Conservation (phyloP, 2,329 filamentous ascomycete species). For the Talaromyces sp. region DNA sequence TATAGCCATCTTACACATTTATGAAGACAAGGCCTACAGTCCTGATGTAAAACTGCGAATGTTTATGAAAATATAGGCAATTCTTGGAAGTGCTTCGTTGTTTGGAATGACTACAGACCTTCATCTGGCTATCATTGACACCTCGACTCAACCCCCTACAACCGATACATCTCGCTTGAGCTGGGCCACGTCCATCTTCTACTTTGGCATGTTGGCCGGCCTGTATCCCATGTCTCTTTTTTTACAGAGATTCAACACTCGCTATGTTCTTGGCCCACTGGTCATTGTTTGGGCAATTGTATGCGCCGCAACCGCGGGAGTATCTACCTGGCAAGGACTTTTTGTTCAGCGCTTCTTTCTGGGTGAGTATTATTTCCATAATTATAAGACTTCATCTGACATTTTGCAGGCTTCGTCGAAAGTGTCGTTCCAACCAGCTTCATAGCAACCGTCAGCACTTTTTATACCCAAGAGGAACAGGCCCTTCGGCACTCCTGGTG, state of each 20-base stretch:
- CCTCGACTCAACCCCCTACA: constrained; percentile 49
- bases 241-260: constrained; percentile 62
- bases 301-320: constrained; percentile 64
- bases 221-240: constrained; percentile 68
- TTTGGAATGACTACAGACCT: constrained; percentile 73
- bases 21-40: background rate
- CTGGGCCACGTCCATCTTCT: constrained; percentile 75
- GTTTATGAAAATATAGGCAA: constrained; percentile 47
- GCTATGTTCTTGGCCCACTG: constrained; percentile 55
- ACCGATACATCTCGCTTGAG: constrained; percentile 63
- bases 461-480: constrained; percentile 63
- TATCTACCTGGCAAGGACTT: constrained; percentile 58
- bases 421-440: constrained; percentile 61
- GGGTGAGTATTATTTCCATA: constrained; percentile 18
- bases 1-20: constrained; percentile 17
- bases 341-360: constrained; percentile 63
- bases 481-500: constrained; percentile 61
- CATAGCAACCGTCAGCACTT: constrained; percentile 58
- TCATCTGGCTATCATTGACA: constrained; percentile 49
- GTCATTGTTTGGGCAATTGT: constrained; percentile 59
- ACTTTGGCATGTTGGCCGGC: constrained; percentile 72
- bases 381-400: background rate
- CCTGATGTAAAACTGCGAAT: background rate
- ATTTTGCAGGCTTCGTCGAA: constrained; percentile 48
- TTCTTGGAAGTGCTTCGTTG: constrained; percentile 65